Conservation (phyloP, 2,329 filamentous ascomycete genomes). For the Cytospora schulzeri region DNA sequence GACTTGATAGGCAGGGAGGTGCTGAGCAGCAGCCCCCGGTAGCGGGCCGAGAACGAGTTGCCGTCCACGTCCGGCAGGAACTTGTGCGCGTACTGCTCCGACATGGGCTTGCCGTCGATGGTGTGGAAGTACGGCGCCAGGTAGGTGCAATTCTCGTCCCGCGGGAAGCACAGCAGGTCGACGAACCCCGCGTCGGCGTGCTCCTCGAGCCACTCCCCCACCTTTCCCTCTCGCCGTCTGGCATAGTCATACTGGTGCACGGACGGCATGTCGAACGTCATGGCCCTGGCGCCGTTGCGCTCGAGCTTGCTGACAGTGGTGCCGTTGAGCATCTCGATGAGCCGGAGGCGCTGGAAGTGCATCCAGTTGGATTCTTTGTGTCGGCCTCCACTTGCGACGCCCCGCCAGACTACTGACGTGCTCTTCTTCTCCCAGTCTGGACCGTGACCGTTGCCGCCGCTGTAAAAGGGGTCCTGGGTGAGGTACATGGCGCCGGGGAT, state of each 20-base stretch:
- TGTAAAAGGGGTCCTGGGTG: conserved; percentile 58
- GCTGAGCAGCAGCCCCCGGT: conserved; percentile 63
- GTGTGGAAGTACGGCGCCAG: conserved; percentile 40
- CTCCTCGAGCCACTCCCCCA: conserved; percentile 46
- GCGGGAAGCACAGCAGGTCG: conserved; percentile 42
- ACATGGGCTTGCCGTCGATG: conserved; percentile 43
- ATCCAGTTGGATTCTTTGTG: conserved; percentile 60
- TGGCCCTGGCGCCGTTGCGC: conserved; percentile 40
- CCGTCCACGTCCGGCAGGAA: conserved; percentile 73
- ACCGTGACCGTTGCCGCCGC: conserved; percentile 57
- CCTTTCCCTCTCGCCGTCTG: conserved; percentile 34
- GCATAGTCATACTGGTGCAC: conserved; percentile 46
- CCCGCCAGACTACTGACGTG: conserved; percentile 63
- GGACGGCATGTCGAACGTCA: conserved; percentile 53
- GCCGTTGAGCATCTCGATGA: conserved; percentile 69
- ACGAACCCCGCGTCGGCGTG: conserved; percentile 50
- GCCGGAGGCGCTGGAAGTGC: conserved; percentile 71
- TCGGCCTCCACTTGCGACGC: conserved; percentile 63
- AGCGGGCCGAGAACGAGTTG: conserved; percentile 66
- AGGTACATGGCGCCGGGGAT: conserved; percentile 67
- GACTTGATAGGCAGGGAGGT: conserved; percentile 70
- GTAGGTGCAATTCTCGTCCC: conserved; percentile 42
- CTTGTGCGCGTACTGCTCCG: conserved; percentile 58
- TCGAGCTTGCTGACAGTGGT: conserved; percentile 57
- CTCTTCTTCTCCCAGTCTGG: conserved; percentile 60